phyloP scores from a whole-genome alignment of 768 basidiomycete genomes.

The Lactifluus hygrophoroides region DNA sequence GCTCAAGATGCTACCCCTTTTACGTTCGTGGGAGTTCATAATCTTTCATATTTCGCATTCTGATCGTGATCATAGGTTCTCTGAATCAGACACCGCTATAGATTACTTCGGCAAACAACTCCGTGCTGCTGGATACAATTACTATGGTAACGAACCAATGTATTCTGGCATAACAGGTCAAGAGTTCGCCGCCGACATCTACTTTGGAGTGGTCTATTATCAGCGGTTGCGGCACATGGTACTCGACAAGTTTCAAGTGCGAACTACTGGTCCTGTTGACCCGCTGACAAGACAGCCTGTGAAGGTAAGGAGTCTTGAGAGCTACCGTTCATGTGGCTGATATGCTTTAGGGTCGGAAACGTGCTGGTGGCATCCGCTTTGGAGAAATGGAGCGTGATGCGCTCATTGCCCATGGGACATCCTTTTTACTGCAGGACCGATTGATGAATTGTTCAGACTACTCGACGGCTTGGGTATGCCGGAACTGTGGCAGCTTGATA shows the following conservation, averaged over 20 bases:
- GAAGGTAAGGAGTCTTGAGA: constrained; percentile 38
- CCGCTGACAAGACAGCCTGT: constrained; percentile 94
- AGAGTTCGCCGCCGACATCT: constrained; percentile 98
- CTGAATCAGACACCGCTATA: constrained; percentile 93
- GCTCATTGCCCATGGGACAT: constrained; percentile 95
- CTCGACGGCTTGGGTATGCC: constrained; percentile 98
- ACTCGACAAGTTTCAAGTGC: constrained; percentile 98
- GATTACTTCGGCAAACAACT: constrained; percentile 98
- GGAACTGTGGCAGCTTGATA: constrained; percentile 91
- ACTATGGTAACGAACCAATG: constrained; percentile 99
- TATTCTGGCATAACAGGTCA: constrained; percentile 99
- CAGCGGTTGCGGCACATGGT: constrained; percentile 99
- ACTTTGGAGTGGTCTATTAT: constrained; percentile 97
- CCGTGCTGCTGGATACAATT: constrained; percentile 91
- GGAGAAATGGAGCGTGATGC: constrained; percentile 99
- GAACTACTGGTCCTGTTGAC: constrained; percentile 96
- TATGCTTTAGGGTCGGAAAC: constrained; percentile 71
- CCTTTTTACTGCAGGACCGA: constrained; percentile 95
- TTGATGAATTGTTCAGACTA: constrained; percentile 99
- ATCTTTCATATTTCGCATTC: not conserved
- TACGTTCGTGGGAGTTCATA: constrained; percentile 49
- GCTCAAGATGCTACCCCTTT: constrained; percentile 99
- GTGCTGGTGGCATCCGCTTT: constrained; percentile 97
- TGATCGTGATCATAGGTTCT: constrained; percentile 49
- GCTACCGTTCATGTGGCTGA: not conserved